Base-by-base conservation (phyloP, 306 rosid genomes). In the Urtica urens region DNA sequence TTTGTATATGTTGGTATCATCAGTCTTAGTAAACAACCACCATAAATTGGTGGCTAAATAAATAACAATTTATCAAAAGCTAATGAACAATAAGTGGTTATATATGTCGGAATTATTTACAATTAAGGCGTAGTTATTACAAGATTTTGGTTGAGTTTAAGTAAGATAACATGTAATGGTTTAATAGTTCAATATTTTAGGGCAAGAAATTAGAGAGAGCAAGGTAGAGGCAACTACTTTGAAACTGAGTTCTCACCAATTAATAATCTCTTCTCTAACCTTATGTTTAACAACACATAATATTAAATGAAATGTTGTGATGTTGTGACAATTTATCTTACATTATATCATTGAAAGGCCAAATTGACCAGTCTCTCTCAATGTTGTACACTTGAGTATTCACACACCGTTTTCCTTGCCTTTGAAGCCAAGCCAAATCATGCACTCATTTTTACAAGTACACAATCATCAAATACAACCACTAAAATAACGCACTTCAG, bases 391-490 rank as follows among this genome's bases (percentile, higher is more conserved):
- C n/a, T n/a, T n/a, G n/a, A n/a, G n/a, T n/a, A n/a, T n/a, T n/a
- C n/a, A n/a, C n/a, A n/a, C 17, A n/a, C 7, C 10, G 39, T 38
- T 57, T 49, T 25, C 3, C 82, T 86, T 86, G 37, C 28, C 86
- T 78, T 81, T 31, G 63, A 85, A 76, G 87, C 63, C 65, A 85
- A 78, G 84, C 71, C 26, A 81, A 38, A 78, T 39, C 31, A 67
- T 62, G 38, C 16, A 41, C 38, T 53, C 54, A n/a, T 27, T 27
- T 49, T 44, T 28, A 38, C 29, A 22, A 40, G 19, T 53, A 20
- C 29, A 51, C 30, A 64, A 58, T 67, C 53, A 56, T 64, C 19
- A n/a, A 28, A 38, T 44, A 41, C 60, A n/a, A n/a, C n/a, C n/a
- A n/a, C n/a, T n/a, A n/a, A n/a, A n/a, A n/a, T n/a, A n/a, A n/a